phyloP scores from a whole-genome alignment of 495 filamentous ascomycete species.

The Xylaria sp. region DNA sequence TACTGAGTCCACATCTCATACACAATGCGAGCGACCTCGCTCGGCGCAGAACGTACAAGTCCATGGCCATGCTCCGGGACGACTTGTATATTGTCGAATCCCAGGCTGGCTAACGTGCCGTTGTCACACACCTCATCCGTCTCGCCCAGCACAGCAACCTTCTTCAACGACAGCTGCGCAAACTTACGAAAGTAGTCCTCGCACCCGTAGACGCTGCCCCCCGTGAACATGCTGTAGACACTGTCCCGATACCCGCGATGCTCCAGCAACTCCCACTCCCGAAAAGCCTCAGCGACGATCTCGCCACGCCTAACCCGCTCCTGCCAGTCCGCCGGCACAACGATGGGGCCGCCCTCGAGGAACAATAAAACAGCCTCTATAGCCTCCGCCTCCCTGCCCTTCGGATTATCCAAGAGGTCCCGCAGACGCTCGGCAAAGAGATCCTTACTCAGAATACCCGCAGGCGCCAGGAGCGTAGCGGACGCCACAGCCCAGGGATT shows the following conservation, averaged over 20 bases:
- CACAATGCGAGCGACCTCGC: slow-evolving; percentile 26
- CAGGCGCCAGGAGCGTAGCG: slow-evolving; percentile 37
- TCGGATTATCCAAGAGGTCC: neutral
- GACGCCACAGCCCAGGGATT: slow-evolving; percentile 31
- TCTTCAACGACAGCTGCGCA: slow-evolving; percentile 36
- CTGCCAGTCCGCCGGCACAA: slow-evolving; percentile 52
- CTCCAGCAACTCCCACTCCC: slow-evolving; percentile 51
- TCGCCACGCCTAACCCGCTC: slow-evolving; percentile 50
- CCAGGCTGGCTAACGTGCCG: slow-evolving; percentile 19
- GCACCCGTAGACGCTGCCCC: slow-evolving; percentile 50
- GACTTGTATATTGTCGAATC: slow-evolving; percentile 13
- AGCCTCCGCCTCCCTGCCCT: slow-evolving; percentile 36
- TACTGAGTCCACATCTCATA: slow-evolving; percentile 27
- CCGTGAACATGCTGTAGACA: slow-evolving; percentile 51
- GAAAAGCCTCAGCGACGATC: slow-evolving; percentile 54
- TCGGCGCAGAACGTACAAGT: slow-evolving; percentile 42
- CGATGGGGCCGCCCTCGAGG: slow-evolving; percentile 46
- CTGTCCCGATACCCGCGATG: slow-evolving; percentile 53
- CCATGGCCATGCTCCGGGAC: slow-evolving; percentile 44
- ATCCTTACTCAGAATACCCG: slow-evolving; percentile 30
- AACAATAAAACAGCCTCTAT: slow-evolving; percentile 44
- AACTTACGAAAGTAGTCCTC: slow-evolving; percentile 47
- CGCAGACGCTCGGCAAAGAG: neutral
- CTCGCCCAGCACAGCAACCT: slow-evolving; percentile 50
- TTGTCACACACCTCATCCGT: slow-evolving; percentile 45